Percentiles rank a stretch among this genome's conserved stretches.
Conservation (phyloP, 2,329 filamentous ascomycete genomes). For the Scedosporium minutisporum region DNA sequence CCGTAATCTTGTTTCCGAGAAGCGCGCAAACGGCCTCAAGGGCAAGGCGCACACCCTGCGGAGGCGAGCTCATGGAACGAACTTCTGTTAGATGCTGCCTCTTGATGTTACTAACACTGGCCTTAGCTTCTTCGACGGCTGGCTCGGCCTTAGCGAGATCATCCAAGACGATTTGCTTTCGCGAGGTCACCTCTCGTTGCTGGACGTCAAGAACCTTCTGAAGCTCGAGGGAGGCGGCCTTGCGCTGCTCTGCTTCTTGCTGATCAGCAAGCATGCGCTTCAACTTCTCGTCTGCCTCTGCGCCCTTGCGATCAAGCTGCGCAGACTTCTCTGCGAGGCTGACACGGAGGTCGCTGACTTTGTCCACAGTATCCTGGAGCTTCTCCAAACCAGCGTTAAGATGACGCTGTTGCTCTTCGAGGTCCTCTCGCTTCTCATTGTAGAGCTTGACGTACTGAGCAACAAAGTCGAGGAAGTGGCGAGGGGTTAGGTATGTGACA, state of each 20-base stretch:
- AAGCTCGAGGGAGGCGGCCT: slow-evolving; percentile 79
- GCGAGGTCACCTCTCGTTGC: slow-evolving; percentile 74
- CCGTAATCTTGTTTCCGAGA: slow-evolving; percentile 78
- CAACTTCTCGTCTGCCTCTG: slow-evolving; percentile 92
- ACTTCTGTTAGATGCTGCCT: slow-evolving; percentile 95
- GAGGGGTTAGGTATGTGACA: slow-evolving; percentile 85
- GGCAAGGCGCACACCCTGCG: slow-evolving; percentile 79
- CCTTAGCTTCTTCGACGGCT: slow-evolving; percentile 83
- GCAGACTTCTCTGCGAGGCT: slow-evolving; percentile 92
- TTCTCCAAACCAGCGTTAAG: slow-evolving; percentile 98
- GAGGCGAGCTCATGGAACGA: slow-evolving; percentile 89
- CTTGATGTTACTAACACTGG: slow-evolving; percentile 98
- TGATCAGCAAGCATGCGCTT: slow-evolving; percentile 97
- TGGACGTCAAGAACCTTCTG: slow-evolving; percentile 81
- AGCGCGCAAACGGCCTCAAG: slow-evolving; percentile 95
- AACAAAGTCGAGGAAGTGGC: slow-evolving; percentile 96
- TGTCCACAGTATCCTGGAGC: slow-evolving; percentile 89
- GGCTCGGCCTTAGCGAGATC: slow-evolving; percentile 89
- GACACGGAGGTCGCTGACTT: slow-evolving; percentile 82
- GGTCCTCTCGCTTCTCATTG: slow-evolving; percentile 94
- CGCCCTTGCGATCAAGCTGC: slow-evolving; percentile 86
- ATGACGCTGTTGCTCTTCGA: slow-evolving; percentile 97
- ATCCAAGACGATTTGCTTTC: slow-evolving; percentile 73
- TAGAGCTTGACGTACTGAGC: slow-evolving; percentile 96
- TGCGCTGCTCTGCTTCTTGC: slow-evolving; percentile 84